Evolutionary conservation across 176 grass and related monocot genomes (phyloP), one percentile per base, ranked within the genome.

Genomic region (Tillandsia fasciculata): DNA sequence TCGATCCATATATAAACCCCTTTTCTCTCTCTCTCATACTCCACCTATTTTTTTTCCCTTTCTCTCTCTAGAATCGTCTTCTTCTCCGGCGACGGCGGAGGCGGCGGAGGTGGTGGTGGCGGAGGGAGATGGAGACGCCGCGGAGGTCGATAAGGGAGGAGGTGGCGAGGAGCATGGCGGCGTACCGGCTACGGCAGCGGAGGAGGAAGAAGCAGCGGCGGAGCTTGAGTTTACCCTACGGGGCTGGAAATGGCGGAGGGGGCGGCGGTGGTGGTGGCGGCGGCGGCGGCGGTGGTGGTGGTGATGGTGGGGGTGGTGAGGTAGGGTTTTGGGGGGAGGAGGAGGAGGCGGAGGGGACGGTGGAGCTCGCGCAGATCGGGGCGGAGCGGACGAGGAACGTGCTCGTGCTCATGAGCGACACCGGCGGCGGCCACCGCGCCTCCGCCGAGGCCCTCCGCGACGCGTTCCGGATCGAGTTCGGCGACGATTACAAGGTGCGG

Each of bases 361-460:
- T 96, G 64, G 93, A 96, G 87, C 79, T 96, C 71, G 77, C 82
- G 1, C 93, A 96, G 86, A 82, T 96, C 65, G 89, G 93, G 14
- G 89, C 93, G 26, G 90, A 92, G 74, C 81, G 85, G 67, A 80
- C 93, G 11, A 96, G 90, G 70, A 96, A 96, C 82, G 89, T 96
- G 20, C 73, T 96, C 81, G 89, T 92, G 75, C 84, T 96, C 64
- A 96, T 96, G 93, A 96, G 89, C 83, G 93, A 96, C 70, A 96
- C 89, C 63, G 86, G 93, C 0, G 93, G 93, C 0, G 93, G 93
- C 0, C 93, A 96, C 79, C 93, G 93, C 51, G 89, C 93, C 1
- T 96, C 93, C 49, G 93, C 93, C 3, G 93, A 96, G 81, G 93
- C 93, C 67, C 91, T 96, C 79, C 87, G 91, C 66, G 87, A 89